Base-by-base conservation (phyloP, 1,284 basidiomycete species). In the Trichosporon sp. region DNA sequence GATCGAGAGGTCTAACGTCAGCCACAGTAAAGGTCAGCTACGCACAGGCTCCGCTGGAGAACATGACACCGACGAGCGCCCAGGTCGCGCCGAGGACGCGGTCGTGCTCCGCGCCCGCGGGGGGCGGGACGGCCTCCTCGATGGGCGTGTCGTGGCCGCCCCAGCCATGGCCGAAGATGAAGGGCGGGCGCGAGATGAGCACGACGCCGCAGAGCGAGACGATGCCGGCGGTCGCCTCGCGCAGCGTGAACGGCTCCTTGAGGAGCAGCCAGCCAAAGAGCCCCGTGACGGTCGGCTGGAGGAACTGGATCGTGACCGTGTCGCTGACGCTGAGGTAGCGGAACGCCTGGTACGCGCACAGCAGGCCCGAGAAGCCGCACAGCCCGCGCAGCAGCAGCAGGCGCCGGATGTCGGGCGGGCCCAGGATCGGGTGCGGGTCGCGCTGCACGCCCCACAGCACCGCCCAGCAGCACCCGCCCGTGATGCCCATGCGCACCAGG, bases 301-400 rank as follows among this genome's bases (percentile, higher is more conserved):
- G 85, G 83, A 93, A 93, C 0, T 89, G 89, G 64, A 95, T 84
- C 15, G 91, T 90, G 0, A 89, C 90, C 0, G 90, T 88, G 77
- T 93, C 92, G 12, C 90, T 90, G 0, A 93, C 83, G 0, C 89
- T 88, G 25, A 91, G 85, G 72, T 87, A 89, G 69, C 89, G 85
- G 12, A 92, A 82, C 1, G 89, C 87, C 76, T 88, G 90, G 78
- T 92, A 93, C 1, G 88, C 67, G 11, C 70, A 69, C 31, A 75
- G 70, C 9, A 83, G 70, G 11, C 80, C 80, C 18, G 76, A 68
- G 62, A 78, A 81, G 4, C 91, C 91, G 8, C 86, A 85, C 65
- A 91, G 82, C 0, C 91, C 90, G 73, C 91, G 81, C 2, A 86
- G 77, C 0, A 86, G 82, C 2, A 92, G 83, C 6, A 91, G 78